Base-by-base conservation (phyloP, 2,329 filamentous ascomycete species). In the Calonectria hongkongensis region DNA sequence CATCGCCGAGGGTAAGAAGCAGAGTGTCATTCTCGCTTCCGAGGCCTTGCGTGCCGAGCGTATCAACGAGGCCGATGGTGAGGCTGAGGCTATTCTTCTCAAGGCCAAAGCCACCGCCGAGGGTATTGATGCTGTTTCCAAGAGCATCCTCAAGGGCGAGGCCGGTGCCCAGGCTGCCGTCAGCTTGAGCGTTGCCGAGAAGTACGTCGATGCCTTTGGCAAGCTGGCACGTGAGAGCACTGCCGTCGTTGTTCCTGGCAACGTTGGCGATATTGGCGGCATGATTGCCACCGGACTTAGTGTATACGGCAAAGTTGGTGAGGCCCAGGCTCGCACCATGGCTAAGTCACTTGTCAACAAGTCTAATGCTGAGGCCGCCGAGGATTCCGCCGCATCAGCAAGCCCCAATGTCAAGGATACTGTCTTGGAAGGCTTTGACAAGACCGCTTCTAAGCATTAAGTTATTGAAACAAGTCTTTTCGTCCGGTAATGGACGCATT, bases 231-330 rank as follows among this genome's bases (percentile, higher is more conserved):
- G 96, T 86, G 96, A 99, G 87, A 95, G 97, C 79, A 99, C 97
- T 4, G 94, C 95, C 5, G 94, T 99, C 33, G 95, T 99, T 25
- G 96, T 99, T 16, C 97, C 97, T 0, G 97, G 97, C 13, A 98
- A 99, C 81, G 95, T 99, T 45, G 97, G 97, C 73, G 97, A 99
- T 82, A 96, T 99, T 79, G 94, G 95, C 68, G 92, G 95, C 78
- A 98, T 99, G 96, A 98, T 99, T 83, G 96, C 97, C 47, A 97
- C 95, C 21, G 97, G 96, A 2, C 92, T 99, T 88, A 94, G 95
- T 68, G 96, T 99, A 21, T 99, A 98, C 83, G 95, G 96, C 72
- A 98, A 98, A 84, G 94, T 99, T 54, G 95, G 92, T 78, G 91
- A 96, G 80, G 91, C 93, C 0, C 95, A 98, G 85, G 91, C 92